These are phyloP conservation scores for Pyricularia pennisetigena DNA, from an alignment of 2,329 filamentous ascomycete genomes.

Conservation along the genomic window DNA sequence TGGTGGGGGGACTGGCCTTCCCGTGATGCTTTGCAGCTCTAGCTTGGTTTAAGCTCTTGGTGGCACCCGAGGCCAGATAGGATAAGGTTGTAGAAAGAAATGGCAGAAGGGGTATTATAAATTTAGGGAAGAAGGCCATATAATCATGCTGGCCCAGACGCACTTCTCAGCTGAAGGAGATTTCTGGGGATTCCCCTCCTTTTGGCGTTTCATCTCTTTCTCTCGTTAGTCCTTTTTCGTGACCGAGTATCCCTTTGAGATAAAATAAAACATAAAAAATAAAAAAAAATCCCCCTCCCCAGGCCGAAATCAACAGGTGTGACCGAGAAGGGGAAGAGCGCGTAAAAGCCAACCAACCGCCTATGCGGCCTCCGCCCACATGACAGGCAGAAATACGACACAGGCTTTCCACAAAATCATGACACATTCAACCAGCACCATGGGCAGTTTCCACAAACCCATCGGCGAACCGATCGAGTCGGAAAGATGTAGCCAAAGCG, in stretches of 20 bases:
- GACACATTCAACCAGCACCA: slow-evolving; percentile 55
- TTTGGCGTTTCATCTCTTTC: background rate
- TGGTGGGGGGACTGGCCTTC: background rate
- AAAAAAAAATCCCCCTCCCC: too few relatives aligned
- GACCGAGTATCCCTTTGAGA: background rate
- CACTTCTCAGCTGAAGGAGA: background rate
- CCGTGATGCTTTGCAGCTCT: background rate
- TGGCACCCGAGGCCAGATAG: background rate
- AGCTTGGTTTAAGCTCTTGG: background rate
- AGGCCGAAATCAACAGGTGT: background rate
- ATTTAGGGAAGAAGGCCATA: background rate
- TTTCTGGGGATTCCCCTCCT: too few relatives aligned
- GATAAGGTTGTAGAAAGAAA: background rate
- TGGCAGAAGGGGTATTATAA: background rate
- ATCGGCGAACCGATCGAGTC: slow-evolving; percentile 32
- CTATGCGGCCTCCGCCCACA: slow-evolving; percentile 32
- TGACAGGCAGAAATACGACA: slow-evolving; percentile 73
- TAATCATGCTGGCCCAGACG: background rate
- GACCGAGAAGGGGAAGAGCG: background rate
- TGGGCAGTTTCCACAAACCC: slow-evolving; percentile 48
- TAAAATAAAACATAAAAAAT: background rate
- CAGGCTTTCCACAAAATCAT: slow-evolving; percentile 73
- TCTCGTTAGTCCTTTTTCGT: background rate
- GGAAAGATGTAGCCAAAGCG: slow-evolving; percentile 55
- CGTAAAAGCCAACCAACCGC: too few relatives aligned